Conservation (phyloP, 371 early-diverging fungal genomes). For the Mucor velutinosus region DNA sequence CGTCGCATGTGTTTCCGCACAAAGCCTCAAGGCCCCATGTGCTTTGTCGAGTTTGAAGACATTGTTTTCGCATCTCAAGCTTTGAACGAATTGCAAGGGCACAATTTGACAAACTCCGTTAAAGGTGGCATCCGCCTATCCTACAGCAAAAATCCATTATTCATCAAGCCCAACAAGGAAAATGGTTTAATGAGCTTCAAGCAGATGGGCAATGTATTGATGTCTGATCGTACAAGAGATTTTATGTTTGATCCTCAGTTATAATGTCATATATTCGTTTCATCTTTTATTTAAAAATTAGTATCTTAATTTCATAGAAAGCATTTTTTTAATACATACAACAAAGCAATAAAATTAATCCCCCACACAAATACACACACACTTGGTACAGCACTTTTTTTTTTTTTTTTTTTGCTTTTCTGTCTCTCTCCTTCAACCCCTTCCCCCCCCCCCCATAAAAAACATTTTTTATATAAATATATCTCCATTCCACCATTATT, state of each 20-base stretch:
- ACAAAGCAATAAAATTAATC: neutral
- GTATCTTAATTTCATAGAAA: slow-evolving; percentile 2
- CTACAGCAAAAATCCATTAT: slow-evolving; percentile 89
- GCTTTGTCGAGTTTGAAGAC: slow-evolving; percentile 89
- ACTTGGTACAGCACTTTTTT: too few relatives aligned
- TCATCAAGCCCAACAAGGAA: slow-evolving; percentile 51
- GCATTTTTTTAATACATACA: neutral
- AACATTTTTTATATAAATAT: slow-evolving; percentile 1
- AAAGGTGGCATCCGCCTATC: slow-evolving; percentile 90
- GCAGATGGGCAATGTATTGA: slow-evolving; percentile 23
- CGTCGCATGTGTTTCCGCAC: slow-evolving; percentile 82
- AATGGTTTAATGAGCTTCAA: slow-evolving; percentile 37
- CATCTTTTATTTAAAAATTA: neutral
- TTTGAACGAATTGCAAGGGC: slow-evolving; percentile 78
- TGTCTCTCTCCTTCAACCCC: neutral
- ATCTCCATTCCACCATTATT: neutral
- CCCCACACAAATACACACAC: neutral
- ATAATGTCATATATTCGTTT: slow-evolving; percentile 11
- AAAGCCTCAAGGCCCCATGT: slow-evolving; percentile 86
- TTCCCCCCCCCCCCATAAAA: neutral
- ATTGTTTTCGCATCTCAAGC: slow-evolving; percentile 82
- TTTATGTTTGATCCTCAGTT: slow-evolving; percentile 34
- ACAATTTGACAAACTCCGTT: slow-evolving; percentile 73
- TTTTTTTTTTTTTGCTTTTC: too few relatives aligned
- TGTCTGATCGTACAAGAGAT: slow-evolving; percentile 24